These are phyloP conservation scores for Pugionium cornutum DNA, from an alignment of 345 rosid species.

Conservation along the genomic window DNA sequence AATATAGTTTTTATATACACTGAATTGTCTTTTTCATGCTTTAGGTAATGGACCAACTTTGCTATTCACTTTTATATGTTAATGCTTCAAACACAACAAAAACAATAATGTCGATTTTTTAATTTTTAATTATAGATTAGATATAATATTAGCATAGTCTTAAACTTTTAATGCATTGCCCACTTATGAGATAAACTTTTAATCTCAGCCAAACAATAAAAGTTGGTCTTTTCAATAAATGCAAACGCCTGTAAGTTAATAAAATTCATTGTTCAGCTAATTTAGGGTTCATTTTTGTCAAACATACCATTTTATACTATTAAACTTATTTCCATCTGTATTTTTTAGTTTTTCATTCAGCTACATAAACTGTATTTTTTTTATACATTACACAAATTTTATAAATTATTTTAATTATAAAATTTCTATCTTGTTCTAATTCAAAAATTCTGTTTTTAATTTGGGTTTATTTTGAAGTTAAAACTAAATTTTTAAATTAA, in stretches of 20 bases:
- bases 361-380: too few species aligned
- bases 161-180: constrained; percentile 12
- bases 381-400: too few species aligned
- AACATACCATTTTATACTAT: too few species aligned
- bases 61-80: constrained; percentile 6
- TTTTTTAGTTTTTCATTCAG: too few species aligned
- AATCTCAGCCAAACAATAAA: constrained; percentile 23
- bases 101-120: constrained; percentile 13
- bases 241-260: constrained; percentile 24
- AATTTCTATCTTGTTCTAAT: too few species aligned
- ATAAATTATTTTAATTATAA: too few species aligned
- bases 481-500: too few species aligned
- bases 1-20: neutral
- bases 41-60: constrained; percentile 38
- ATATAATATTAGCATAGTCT: constrained; percentile 17
- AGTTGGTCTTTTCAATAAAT: constrained; percentile 32
- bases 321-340: too few species aligned
- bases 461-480: too few species aligned
- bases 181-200: constrained; percentile 15
- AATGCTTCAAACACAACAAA: constrained; percentile 21
- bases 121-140: neutral
- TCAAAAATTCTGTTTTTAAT: too few species aligned
- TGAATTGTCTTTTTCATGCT: constrained; percentile 26
- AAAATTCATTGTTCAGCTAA: too few species aligned
- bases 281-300: too few species aligned